Evolutionary conservation across 1,284 basidiomycete genomes (phyloP).

Genomic region (Melampsora occidentalis): DNA sequence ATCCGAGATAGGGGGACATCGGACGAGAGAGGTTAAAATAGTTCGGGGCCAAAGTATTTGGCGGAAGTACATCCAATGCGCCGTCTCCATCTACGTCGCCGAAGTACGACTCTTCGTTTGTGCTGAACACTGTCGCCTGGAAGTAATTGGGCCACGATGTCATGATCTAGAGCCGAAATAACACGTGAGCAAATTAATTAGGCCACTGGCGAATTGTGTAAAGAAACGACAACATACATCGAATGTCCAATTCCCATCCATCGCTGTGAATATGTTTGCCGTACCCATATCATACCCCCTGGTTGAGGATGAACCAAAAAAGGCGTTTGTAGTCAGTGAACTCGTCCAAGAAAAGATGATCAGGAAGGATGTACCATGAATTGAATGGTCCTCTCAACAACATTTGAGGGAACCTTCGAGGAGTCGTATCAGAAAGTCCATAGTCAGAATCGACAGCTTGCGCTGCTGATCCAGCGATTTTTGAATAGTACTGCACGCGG

Average conservation of each 20-base stretch:
- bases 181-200: neutral
- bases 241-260: slow-evolving; percentile 68
- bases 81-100: slow-evolving; percentile 82
- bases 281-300: slow-evolving; percentile 76
- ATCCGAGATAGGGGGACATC: slow-evolving; percentile 66
- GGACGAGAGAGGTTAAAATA: slow-evolving; percentile 76
- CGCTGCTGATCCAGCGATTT: slow-evolving; percentile 63
- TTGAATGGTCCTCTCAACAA: slow-evolving; percentile 83
- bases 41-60: slow-evolving; percentile 76
- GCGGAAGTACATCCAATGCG: slow-evolving; percentile 79
- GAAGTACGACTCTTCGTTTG: slow-evolving; percentile 77
- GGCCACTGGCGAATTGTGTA: neutral
- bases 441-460: slow-evolving; percentile 74
- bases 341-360: neutral
- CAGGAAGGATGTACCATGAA: slow-evolving; percentile 59
- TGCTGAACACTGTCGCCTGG: slow-evolving; percentile 81
- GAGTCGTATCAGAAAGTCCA: slow-evolving; percentile 58
- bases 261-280: slow-evolving; percentile 63
- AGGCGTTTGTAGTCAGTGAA: neutral
- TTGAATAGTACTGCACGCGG: slow-evolving; percentile 82
- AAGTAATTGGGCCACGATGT: slow-evolving; percentile 79
- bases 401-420: slow-evolving; percentile 77
- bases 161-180: slow-evolving; percentile 61
- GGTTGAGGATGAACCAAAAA: neutral
- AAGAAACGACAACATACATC: slow-evolving; percentile 54